phyloP scores from a whole-genome alignment of 768 basidiomycete genomes.

The Lyophyllum atratum region DNA sequence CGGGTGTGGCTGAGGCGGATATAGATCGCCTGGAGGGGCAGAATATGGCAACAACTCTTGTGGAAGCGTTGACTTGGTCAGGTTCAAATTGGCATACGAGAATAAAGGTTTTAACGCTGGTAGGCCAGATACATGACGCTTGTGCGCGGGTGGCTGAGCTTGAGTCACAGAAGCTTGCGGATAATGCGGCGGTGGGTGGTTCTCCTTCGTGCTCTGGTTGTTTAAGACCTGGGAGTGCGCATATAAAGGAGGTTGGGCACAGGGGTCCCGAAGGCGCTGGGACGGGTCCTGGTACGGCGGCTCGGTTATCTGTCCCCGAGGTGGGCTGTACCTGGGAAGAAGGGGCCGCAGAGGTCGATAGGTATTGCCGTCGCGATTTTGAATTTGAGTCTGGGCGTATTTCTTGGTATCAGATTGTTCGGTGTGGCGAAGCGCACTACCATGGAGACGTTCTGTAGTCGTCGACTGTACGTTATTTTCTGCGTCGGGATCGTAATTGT shows the following conservation, averaged over 20 bases:
- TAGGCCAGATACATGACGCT: conserved; percentile 4
- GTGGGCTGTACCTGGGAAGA: background rate
- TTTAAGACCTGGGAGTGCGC: background rate
- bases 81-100: conserved; percentile 1
- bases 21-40: too few species aligned
- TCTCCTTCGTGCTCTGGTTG: conserved; percentile 9
- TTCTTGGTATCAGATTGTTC: background rate
- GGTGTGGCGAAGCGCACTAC: background rate
- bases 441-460: background rate
- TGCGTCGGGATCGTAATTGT: background rate
- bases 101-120: conserved; percentile 5
- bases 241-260: background rate
- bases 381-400: background rate
- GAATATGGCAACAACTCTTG: background rate
- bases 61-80: background rate
- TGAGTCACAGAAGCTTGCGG: background rate
- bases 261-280: background rate
- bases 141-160: background rate
- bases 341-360: background rate
- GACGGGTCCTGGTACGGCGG: background rate
- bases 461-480: background rate
- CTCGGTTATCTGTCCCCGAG: background rate
- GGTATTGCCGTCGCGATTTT: background rate
- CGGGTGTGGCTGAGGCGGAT: background rate
- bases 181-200: background rate